A percentile compares a stretch with the other conserved stretches of the same genome.
Conservation (phyloP, 768 basidiomycete species). For the Tricholoma bakamatsutake region DNA sequence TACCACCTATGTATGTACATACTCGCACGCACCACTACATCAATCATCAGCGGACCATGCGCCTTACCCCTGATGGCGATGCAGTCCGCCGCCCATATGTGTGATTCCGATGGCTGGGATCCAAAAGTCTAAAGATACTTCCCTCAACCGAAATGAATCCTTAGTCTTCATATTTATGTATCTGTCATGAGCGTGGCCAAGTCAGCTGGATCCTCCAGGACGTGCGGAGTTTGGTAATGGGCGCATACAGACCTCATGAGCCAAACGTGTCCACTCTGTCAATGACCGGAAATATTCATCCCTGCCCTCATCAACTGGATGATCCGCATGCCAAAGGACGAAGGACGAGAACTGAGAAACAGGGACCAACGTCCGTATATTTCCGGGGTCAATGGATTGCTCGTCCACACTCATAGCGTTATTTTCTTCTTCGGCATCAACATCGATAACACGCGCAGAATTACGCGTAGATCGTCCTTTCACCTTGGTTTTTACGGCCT, state of each 20-base stretch:
- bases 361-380: constrained; percentile 36
- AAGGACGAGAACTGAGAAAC: constrained; percentile 57
- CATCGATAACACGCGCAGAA: constrained; percentile 16
- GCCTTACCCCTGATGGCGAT: neutral
- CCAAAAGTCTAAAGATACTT: neutral
- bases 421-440: constrained; percentile 18
- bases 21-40: no score
- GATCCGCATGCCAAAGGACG: constrained; percentile 73
- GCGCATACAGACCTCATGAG: constrained; percentile 46
- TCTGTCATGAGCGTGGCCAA: constrained; percentile 11
- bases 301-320: constrained; percentile 56
- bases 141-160: no score
- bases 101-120: no score
- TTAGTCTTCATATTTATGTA: constrained; percentile 11
- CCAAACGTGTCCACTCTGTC: constrained; percentile 64
- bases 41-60: no score
- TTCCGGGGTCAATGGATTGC: constrained; percentile 15
- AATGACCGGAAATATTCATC: constrained; percentile 71
- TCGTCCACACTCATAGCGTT: constrained; percentile 23
- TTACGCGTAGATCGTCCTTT: constrained; percentile 24
- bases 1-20: no score
- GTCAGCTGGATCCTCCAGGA: neutral
- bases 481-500: constrained; percentile 7
- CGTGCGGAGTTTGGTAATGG: neutral
- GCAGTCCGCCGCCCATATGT: neutral